Evolutionary conservation across 2,329 filamentous ascomycete genomes (phyloP).

Genomic region (Alternaria sp.): DNA sequence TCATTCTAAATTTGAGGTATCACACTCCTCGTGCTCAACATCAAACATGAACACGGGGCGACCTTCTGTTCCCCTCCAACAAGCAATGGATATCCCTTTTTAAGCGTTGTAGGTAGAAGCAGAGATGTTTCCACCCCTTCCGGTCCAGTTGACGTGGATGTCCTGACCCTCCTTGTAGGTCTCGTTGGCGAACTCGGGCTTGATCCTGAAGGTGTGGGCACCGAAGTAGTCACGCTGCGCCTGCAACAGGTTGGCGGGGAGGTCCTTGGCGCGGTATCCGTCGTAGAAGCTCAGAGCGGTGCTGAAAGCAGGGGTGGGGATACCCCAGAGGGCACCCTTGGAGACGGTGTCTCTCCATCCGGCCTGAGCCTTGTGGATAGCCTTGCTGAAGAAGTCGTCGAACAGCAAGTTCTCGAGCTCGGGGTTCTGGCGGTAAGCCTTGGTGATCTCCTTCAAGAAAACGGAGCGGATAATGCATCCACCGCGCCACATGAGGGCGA

Average conservation of each 20-base stretch:
- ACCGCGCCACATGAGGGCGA: conserved; percentile 99
- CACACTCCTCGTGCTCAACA: conserved; percentile 22
- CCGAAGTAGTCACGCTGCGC: conserved; percentile 99
- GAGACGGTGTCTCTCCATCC: conserved; percentile 71
- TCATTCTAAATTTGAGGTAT: conserved; percentile 36
- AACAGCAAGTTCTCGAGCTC: conserved; percentile 98
- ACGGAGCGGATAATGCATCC: conserved; percentile 99
- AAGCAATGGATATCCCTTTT: conserved; percentile 21
- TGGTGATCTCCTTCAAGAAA: conserved; percentile 99
- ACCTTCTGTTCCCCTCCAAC: conserved; percentile 25
- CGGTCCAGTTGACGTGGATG: conserved; percentile 99
- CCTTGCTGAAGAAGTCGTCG: conserved; percentile 99
- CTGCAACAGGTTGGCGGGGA: conserved; percentile 97
- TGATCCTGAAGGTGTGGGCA: conserved; percentile 63
- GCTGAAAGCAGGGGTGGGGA: conserved; percentile 95
- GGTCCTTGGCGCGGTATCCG: conserved; percentile 95
- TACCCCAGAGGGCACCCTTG: conserved; percentile 92
- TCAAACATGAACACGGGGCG: conserved; percentile 12
- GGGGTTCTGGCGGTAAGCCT: conserved; percentile 87
- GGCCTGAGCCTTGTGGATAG: conserved; percentile 91
- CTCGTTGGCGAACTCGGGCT: conserved; percentile 63
- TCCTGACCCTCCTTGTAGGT: conserved; percentile 87
- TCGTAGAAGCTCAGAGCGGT: conserved; percentile 99
- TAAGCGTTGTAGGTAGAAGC: conserved; percentile 64
- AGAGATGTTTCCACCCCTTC: conserved; percentile 94